phyloP scores from a whole-genome alignment of 2,329 filamentous ascomycete genomes.

The Neopestalotiopsis sp. region DNA sequence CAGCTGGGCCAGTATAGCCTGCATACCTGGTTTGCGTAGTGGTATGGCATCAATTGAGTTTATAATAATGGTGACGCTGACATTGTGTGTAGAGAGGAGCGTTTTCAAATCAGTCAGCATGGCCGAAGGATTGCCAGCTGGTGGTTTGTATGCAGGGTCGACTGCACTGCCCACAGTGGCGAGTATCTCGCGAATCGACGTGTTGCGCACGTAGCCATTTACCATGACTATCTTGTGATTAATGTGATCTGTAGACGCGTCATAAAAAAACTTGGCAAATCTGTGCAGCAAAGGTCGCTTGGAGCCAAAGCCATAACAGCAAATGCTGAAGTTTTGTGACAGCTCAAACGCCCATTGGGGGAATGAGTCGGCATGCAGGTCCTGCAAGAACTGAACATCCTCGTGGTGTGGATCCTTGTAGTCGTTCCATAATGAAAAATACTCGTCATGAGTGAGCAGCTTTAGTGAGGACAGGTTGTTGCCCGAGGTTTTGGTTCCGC shows the following conservation, averaged over 20 bases:
- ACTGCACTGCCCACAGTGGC: conserved; percentile 71
- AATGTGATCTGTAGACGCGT: conserved; percentile 41
- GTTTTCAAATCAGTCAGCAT: conserved; percentile 72
- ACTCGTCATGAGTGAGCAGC: conserved; percentile 90
- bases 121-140: conserved; percentile 68
- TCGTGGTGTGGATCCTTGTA: conserved; percentile 72
- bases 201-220: conserved; percentile 79
- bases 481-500: conserved; percentile 82
- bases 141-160: conserved; percentile 52
- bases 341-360: conserved; percentile 94
- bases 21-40: conserved; percentile 73
- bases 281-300: conserved; percentile 77
- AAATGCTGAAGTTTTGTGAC: conserved; percentile 83
- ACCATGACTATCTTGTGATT: conserved; percentile 75
- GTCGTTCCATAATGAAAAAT: conserved; percentile 72
- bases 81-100: conserved; percentile 58
- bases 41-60: conserved; percentile 86
- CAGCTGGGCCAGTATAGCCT: conserved; percentile 77
- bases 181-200: conserved; percentile 73
- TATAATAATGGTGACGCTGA: conserved; percentile 71
- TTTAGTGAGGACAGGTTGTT: conserved; percentile 79
- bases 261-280: conserved; percentile 76
- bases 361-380: conserved; percentile 81
- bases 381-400: conserved; percentile 74
- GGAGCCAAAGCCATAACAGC: conserved; percentile 91